Conservation (phyloP, 148 eudicot species). For the Rhododendron simsii region DNA sequence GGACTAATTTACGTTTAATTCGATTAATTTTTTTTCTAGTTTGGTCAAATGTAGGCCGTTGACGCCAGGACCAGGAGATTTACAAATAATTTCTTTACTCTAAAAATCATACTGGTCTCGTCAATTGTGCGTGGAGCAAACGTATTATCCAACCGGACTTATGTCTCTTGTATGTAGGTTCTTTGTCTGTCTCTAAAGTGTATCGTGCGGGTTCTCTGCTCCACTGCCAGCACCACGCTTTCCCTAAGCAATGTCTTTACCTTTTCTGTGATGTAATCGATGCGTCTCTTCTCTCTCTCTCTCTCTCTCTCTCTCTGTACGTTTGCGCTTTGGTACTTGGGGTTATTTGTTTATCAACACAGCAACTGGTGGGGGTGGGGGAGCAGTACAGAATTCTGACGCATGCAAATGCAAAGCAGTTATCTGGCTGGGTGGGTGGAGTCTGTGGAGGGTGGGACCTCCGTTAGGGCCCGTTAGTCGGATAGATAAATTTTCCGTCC, state of each 20-base stretch:
- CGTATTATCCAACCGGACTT: no score
- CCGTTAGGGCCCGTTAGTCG: no score
- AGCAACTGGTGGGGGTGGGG: neutral
- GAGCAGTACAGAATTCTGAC: constrained; percentile 9
- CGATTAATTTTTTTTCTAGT: no score
- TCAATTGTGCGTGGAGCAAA: no score
- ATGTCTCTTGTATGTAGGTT: no score
- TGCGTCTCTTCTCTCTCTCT: constrained; percentile 9
- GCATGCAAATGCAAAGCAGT: constrained; percentile 6
- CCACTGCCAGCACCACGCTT: constrained; percentile 4
- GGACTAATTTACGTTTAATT: fast-evolving
- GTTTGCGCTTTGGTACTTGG: constrained; percentile 16
- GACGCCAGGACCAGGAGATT: no score
- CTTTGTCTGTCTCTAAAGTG: neutral
- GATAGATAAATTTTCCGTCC: no score
- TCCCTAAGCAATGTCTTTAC: constrained; percentile 12
- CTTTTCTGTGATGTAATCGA: constrained; percentile 8
- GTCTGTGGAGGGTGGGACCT: no score
- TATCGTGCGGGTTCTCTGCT: constrained; percentile 1
- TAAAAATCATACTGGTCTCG: no score
- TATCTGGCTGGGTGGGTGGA: neutral
- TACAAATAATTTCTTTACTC: no score
- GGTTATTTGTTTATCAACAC: neutral
- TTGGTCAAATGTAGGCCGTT: no score
- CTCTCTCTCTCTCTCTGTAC: neutral